phyloP scores from a whole-genome alignment of 306 rosid species.

The Abrus pulchellus region DNA sequence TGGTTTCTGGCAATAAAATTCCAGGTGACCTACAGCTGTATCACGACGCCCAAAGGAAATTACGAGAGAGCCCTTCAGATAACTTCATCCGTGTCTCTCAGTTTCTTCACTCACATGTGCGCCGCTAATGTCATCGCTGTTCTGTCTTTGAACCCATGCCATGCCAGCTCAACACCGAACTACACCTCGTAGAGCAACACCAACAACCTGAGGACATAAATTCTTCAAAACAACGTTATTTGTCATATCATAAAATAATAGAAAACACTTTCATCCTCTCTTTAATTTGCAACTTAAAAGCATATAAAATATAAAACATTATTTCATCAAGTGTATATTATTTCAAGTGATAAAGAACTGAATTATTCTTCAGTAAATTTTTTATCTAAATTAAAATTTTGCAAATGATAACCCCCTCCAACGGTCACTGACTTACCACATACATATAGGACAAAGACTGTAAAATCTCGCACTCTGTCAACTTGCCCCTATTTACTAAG shows the following conservation, averaged over 20 bases:
- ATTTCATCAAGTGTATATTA: too few species aligned
- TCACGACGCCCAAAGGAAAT: conserved; percentile 35
- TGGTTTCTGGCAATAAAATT: conserved; percentile 32
- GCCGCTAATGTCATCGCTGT: conserved; percentile 44
- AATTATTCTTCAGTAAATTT: too few species aligned
- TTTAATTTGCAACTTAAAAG: too few species aligned
- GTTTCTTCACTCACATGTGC: conserved; percentile 41
- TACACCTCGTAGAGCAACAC: not conserved
- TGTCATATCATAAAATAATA: too few species aligned
- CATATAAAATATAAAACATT: too few species aligned
- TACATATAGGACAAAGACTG: conserved; percentile 10
- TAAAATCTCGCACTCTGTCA: conserved; percentile 36
- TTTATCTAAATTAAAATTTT: too few species aligned
- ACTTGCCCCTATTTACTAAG: conserved; percentile 22
- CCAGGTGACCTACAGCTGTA: conserved; percentile 90
- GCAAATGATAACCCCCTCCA: conserved; percentile 8
- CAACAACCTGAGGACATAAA: not conserved
- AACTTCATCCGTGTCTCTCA: not conserved
- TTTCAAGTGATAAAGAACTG: too few species aligned
- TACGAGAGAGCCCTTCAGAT: conserved; percentile 35
- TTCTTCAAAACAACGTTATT: not conserved
- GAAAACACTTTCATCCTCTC: too few species aligned
- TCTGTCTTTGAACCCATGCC: conserved; percentile 38
- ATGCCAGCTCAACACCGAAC: conserved; percentile 38
- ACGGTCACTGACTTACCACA: conserved; percentile 64